Conservation (phyloP, 192 early-diverging fungal species). For the Diversispora epigaea region DNA sequence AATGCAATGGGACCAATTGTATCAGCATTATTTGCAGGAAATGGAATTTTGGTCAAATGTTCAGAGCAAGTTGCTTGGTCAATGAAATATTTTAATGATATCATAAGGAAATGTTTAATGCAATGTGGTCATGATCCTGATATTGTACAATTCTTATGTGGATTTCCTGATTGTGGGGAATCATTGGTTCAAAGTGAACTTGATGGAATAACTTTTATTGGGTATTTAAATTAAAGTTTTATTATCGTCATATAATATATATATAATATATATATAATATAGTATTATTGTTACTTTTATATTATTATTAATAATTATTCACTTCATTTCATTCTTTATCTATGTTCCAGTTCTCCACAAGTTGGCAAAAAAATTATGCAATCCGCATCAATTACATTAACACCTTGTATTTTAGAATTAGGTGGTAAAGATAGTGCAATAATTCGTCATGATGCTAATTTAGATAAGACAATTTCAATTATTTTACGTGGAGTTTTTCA, state of each 20-base stretch:
- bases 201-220: conserved; percentile 85
- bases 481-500: conserved; percentile 84
- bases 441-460: conserved; percentile 70
- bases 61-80: conserved; percentile 87
- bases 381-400: conserved; percentile 68
- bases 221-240: conserved; percentile 28
- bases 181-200: conserved; percentile 65
- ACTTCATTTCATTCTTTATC: neutral
- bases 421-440: conserved; percentile 90
- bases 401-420: conserved; percentile 84
- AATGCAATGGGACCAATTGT: conserved; percentile 78
- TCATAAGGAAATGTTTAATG: conserved; percentile 64
- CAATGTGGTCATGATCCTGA: conserved; percentile 75
- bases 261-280: neutral
- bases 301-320: neutral
- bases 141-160: conserved; percentile 76
- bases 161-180: conserved; percentile 78
- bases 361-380: conserved; percentile 79
- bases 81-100: conserved; percentile 62
- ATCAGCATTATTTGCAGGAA: conserved; percentile 80
- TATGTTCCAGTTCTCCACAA: conserved; percentile 51
- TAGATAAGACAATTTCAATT: conserved; percentile 65
- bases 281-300: no score
- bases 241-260: neutral
- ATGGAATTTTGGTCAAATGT: conserved; percentile 81